Percentiles rank a stretch among this genome's conserved stretches.
Evolutionary conservation across 345 rosid genomes (phyloP).

Genomic region (Pistacia atlantica): DNA sequence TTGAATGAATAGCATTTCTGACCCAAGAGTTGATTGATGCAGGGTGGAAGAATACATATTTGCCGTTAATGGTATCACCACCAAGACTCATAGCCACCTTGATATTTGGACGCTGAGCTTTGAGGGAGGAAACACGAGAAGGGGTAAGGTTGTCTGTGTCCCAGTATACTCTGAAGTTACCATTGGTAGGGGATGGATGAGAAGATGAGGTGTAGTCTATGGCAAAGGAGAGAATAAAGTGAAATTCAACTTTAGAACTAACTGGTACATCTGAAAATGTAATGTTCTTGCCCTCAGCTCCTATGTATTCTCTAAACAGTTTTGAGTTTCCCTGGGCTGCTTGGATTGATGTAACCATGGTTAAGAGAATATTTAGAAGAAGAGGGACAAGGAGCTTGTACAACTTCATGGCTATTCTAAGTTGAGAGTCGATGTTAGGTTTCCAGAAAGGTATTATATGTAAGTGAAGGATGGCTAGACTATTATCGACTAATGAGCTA

Average conservation of each 20-base stretch:
- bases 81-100: slow-evolving; percentile 66
- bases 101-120: slow-evolving; percentile 38
- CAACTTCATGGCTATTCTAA: slow-evolving; percentile 25
- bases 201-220: slow-evolving; percentile 47
- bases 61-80: slow-evolving; percentile 37
- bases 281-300: slow-evolving; percentile 51
- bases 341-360: slow-evolving; percentile 23
- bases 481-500: not conserved
- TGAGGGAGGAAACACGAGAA: slow-evolving; percentile 39
- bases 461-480: not conserved
- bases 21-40: slow-evolving; percentile 53
- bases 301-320: slow-evolving; percentile 61
- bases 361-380: slow-evolving; percentile 19
- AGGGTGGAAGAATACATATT: slow-evolving; percentile 30
- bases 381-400: slow-evolving; percentile 17
- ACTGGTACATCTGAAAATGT: slow-evolving; percentile 50
- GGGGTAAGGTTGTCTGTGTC: slow-evolving; percentile 41
- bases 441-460: slow-evolving; percentile 4
- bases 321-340: slow-evolving; percentile 40
- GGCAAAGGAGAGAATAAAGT: slow-evolving; percentile 54
- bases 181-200: slow-evolving; percentile 49
- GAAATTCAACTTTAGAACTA: slow-evolving; percentile 39
- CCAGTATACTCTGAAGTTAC: slow-evolving; percentile 47
- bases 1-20: slow-evolving; percentile 42
- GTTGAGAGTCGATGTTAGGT: not conserved